A percentile compares a stretch with the other conserved stretches of the same genome.
Evolutionary conservation across 2,329 filamentous ascomycete genomes (phyloP).

Genomic region (Colletotrichum tanaceti): DNA sequence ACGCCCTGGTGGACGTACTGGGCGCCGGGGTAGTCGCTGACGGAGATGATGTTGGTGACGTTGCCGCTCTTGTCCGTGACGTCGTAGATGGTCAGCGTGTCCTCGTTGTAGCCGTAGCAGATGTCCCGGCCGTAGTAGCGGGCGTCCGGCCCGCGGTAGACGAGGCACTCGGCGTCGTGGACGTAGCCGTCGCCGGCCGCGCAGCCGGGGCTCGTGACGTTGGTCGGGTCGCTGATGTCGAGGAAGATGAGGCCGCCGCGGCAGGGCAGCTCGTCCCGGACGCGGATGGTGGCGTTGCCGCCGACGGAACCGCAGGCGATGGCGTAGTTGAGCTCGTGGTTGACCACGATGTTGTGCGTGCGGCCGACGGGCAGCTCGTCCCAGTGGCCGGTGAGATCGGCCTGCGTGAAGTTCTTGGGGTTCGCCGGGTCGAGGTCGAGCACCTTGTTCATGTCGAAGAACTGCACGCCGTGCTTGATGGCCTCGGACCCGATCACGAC

Average conservation of each 20-base stretch:
- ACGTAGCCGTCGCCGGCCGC: conserved; percentile 68
- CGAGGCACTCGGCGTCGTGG: conserved; percentile 70
- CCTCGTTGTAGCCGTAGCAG: conserved; percentile 68
- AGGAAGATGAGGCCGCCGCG: conserved; percentile 68
- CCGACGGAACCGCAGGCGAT: conserved; percentile 56
- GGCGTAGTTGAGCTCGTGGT: conserved; percentile 59
- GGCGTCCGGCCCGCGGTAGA: conserved; percentile 62
- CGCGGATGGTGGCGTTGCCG: conserved; percentile 46
- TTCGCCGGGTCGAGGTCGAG: conserved; percentile 57
- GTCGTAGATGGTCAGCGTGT: conserved; percentile 63
- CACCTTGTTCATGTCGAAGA: conserved; percentile 73
- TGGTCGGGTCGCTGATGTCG: conserved; percentile 64
- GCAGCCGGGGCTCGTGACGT: conserved; percentile 65
- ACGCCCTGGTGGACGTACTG: conserved; percentile 68
- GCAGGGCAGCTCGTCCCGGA: conserved; percentile 50
- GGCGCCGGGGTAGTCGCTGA: conserved; percentile 62
- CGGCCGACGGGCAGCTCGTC: conserved; percentile 52
- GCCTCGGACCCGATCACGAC: conserved; percentile 57
- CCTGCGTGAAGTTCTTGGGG: conserved; percentile 57
- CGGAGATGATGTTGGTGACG: conserved; percentile 59
- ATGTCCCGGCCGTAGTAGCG: conserved; percentile 60
- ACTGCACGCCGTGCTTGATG: conserved; percentile 66
- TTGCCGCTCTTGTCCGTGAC: conserved; percentile 60
- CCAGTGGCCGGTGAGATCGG: conserved; percentile 56
- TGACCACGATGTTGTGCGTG: conserved; percentile 62